phyloP scores from a whole-genome alignment of 1,284 basidiomycete genomes.

The Neolentinus lepideus region DNA sequence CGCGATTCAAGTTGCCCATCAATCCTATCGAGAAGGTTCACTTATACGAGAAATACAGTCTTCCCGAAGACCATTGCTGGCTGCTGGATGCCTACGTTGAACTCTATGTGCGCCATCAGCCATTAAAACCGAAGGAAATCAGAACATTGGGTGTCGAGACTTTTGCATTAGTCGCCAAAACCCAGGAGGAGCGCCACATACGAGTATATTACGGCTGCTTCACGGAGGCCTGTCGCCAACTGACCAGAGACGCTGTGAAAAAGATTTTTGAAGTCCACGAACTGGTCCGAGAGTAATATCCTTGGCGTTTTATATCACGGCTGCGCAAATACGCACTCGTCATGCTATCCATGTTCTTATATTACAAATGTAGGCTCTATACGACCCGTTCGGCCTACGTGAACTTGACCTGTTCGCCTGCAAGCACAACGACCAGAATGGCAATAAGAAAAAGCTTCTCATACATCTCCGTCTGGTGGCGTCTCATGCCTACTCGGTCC shows the following conservation, averaged over 20 bases:
- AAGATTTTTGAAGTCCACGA: not conserved
- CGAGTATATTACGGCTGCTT: not conserved
- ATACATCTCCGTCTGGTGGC: not conserved
- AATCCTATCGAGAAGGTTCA: not conserved
- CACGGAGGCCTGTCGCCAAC: too few species aligned
- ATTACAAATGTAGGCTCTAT: too few species aligned
- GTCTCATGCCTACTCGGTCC: not conserved
- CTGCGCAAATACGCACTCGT: too few species aligned
- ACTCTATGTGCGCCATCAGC: not conserved
- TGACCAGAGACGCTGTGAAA: not conserved
- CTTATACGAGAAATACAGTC: not conserved
- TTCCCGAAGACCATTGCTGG: not conserved
- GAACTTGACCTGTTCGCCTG: too few species aligned
- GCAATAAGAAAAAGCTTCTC: not conserved
- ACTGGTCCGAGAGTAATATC: not conserved
- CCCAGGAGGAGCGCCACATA: not conserved
- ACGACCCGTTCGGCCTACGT: too few species aligned
- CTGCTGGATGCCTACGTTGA: not conserved
- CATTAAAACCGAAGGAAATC: not conserved
- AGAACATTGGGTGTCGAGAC: not conserved
- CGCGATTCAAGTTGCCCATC: not conserved
- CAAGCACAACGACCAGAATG: too few species aligned
- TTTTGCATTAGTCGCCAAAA: not conserved
- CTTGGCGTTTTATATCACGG: not conserved
- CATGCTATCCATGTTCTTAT: too few species aligned